A percentile compares a stretch with the other conserved stretches of the same genome.
These are phyloP conservation scores for Rutstroemia sydowiana DNA, from an alignment of 2,329 filamentous ascomycete genomes.

Conservation along the genomic window DNA sequence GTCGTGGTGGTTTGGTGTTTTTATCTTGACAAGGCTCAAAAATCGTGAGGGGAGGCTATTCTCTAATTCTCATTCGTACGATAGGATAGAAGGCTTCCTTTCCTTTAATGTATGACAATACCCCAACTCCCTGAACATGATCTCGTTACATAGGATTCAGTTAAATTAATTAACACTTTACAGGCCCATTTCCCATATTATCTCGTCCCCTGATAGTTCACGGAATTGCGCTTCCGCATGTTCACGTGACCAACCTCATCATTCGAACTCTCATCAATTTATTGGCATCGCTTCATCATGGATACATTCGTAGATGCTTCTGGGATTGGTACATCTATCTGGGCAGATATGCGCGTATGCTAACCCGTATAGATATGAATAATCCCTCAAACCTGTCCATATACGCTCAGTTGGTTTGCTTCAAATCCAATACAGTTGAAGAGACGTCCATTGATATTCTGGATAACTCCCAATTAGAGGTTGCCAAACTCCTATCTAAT, in stretches of 20 bases:
- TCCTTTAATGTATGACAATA: too few species aligned
- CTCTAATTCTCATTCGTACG: too few species aligned
- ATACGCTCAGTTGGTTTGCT: constrained; percentile 13
- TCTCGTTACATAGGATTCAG: too few species aligned
- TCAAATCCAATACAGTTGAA: constrained; percentile 8
- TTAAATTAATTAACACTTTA: too few species aligned
- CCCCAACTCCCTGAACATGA: too few species aligned
- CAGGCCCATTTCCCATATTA: too few species aligned
- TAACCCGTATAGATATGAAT: constrained; percentile 15
- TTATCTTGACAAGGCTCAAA: too few species aligned
- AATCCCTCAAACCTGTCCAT: constrained; percentile 11
- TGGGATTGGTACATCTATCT: constrained; percentile 8
- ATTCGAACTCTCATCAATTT: background rate
- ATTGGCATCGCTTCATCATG: background rate
- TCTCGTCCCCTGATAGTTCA: background rate
- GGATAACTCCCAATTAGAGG: constrained; percentile 1
- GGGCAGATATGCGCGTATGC: background rate
- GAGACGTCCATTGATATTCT: constrained; percentile 1
- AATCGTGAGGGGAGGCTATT: too few species aligned
- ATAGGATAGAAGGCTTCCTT: too few species aligned
- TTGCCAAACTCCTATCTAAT: background rate
- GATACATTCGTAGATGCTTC: constrained; percentile 6
- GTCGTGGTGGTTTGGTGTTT: too few species aligned
- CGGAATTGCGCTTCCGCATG: background rate
- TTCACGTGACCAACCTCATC: background rate